Percentiles rank a stretch among this genome's conserved stretches.
Evolutionary conservation across 2,329 filamentous ascomycete genomes (phyloP).

Genomic region (Cordyceps cicadae): DNA sequence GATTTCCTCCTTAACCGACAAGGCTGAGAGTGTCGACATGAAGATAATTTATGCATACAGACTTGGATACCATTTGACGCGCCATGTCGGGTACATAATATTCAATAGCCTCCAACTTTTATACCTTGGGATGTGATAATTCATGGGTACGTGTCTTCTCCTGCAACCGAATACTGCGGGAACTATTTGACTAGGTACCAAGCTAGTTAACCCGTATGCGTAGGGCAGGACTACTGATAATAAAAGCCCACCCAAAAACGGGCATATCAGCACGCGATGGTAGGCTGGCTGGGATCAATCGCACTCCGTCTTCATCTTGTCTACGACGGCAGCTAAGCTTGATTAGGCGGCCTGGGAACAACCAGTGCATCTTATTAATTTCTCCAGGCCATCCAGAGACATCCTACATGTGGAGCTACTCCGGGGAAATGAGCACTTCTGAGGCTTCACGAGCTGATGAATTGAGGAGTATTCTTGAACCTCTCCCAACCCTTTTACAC

Average conservation of each 20-base stretch:
- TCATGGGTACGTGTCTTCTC: neutral
- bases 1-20: neutral
- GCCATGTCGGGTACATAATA: neutral
- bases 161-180: neutral
- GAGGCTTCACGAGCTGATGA: too few relatives aligned
- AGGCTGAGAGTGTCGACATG: neutral
- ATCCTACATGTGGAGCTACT: neutral
- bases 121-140: neutral
- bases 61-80: too few relatives aligned
- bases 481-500: neutral
- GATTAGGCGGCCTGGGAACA: neutral
- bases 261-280: conserved; percentile 9
- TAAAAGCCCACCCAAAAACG: neutral
- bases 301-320: neutral
- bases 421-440: conserved; percentile 1
- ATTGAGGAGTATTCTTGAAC: too few relatives aligned
- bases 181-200: too few relatives aligned
- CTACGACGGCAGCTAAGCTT: neutral
- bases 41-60: neutral
- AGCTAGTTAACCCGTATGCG: too few relatives aligned
- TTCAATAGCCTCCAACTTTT: neutral
- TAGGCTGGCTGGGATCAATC: neutral
- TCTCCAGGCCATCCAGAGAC: neutral
- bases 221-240: too few relatives aligned
- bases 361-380: neutral